These are phyloP conservation scores for Yamadazyma friedrichii DNA, from an alignment of 1,139 yeast genomes.

Conservation along the genomic window DNA sequence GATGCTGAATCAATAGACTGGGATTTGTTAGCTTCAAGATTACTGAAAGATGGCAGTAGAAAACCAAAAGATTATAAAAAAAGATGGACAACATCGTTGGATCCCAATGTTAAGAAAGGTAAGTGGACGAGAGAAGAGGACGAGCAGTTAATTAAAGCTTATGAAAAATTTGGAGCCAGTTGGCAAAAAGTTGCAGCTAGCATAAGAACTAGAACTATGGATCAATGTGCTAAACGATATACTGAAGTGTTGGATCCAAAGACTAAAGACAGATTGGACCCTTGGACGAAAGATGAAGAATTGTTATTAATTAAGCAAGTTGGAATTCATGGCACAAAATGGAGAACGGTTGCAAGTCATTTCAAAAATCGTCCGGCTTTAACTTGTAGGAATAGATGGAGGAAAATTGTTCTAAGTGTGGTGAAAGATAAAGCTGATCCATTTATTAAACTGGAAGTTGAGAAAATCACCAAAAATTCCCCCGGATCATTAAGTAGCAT, in stretches of 20 bases:
- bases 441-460: slow-evolving; percentile 34
- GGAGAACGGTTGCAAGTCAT: slow-evolving; percentile 77
- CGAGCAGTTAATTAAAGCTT: slow-evolving; percentile 59
- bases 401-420: slow-evolving; percentile 76
- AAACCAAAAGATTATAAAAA: slow-evolving; percentile 71
- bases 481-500: slow-evolving; percentile 5
- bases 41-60: slow-evolving; percentile 38
- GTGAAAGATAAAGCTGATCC: slow-evolving; percentile 58
- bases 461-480: slow-evolving; percentile 28
- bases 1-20: slow-evolving; percentile 52
- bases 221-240: slow-evolving; percentile 91
- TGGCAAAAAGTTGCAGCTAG: slow-evolving; percentile 84
- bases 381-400: slow-evolving; percentile 91
- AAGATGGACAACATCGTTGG: slow-evolving; percentile 77
- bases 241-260: slow-evolving; percentile 85
- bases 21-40: slow-evolving; percentile 59
- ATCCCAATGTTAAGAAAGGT: slow-evolving; percentile 80
- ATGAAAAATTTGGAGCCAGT: slow-evolving; percentile 66
- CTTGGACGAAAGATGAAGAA: slow-evolving; percentile 84
- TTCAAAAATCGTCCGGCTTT: slow-evolving; percentile 82
- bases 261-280: slow-evolving; percentile 72
- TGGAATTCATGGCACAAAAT: slow-evolving; percentile 77
- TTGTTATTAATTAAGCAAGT: slow-evolving; percentile 63
- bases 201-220: slow-evolving; percentile 86
- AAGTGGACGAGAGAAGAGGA: slow-evolving; percentile 91